A percentile compares a stretch with the other conserved stretches of the same genome.
These are phyloP conservation scores for Fusarium chuoi DNA, from an alignment of 2,329 filamentous ascomycete species.

Conservation along the genomic window DNA sequence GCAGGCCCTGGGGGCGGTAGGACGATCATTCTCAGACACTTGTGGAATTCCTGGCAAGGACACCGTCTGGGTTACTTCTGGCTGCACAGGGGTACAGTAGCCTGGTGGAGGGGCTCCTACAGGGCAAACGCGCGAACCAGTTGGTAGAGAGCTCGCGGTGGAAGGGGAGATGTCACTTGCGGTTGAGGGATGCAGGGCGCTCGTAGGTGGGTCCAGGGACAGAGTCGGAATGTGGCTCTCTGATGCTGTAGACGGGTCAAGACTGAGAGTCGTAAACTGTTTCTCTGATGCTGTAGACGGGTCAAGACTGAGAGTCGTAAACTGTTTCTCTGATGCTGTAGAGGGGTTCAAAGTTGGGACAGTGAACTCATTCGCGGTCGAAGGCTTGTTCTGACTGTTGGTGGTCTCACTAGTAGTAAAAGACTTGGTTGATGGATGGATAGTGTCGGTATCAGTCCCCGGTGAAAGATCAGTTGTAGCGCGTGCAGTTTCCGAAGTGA, in stretches of 20 bases:
- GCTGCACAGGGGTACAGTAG: not conserved
- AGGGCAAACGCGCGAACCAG: slow-evolving; percentile 1
- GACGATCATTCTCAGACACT: not conserved
- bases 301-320: no score
- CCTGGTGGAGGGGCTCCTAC: not conserved
- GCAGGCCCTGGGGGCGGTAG: not conserved
- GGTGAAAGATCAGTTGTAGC: not conserved
- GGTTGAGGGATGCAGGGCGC: rapidly evolving
- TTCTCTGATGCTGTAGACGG: no score
- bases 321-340: no score
- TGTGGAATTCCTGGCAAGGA: not conserved
- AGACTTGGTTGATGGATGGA: not conserved
- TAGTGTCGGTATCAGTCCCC: not conserved
- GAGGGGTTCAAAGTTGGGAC: not conserved
- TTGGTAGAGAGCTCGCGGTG: not conserved
- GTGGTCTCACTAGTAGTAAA: not conserved
- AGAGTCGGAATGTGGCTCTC: no score
- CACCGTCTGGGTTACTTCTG: not conserved
- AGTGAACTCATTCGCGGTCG: not conserved
- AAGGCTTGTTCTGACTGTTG: not conserved
- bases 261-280: no score
- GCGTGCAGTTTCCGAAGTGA: not conserved
- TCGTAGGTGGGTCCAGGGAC: rapidly evolving
- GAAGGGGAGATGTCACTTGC: not conserved
- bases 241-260: no score